Percentiles rank a stretch among this genome's conserved stretches.
These are phyloP conservation scores for Leptomonas seymouri DNA, from an alignment of 208 protist genomes.

Conservation along the genomic window DNA sequence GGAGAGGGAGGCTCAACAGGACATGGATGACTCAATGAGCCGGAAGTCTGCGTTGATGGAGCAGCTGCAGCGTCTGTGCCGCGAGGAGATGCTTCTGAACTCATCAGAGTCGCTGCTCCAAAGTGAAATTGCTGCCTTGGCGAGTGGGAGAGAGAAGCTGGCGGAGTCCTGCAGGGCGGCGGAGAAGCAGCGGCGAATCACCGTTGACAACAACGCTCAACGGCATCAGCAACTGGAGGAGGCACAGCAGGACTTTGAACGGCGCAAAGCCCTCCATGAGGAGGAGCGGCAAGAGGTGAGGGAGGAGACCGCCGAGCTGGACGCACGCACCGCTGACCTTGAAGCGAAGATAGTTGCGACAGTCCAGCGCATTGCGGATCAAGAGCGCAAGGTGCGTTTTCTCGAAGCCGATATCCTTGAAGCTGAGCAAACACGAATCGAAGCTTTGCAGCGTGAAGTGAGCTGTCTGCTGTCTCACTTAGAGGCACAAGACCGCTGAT, in stretches of 20 bases:
- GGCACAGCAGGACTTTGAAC: not conserved
- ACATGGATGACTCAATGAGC: slow-evolving; percentile 10
- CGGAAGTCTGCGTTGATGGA: slow-evolving; percentile 5
- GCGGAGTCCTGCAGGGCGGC: not conserved
- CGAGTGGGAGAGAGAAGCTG: not conserved
- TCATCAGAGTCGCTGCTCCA: not conserved
- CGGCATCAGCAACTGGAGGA: slow-evolving; percentile 10
- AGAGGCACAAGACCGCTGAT: not conserved
- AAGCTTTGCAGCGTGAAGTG: not conserved
- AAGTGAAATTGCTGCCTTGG: not conserved
- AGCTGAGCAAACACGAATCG: slow-evolving; percentile 6
- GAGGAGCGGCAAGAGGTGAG: not conserved
- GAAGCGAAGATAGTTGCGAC: not conserved
- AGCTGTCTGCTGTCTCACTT: not conserved
- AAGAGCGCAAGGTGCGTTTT: not conserved
- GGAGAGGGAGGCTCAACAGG: not conserved
- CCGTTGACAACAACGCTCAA: not conserved
- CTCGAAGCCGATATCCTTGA: not conserved
- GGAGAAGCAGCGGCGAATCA: not conserved
- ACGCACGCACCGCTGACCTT: not conserved
- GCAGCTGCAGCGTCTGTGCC: slow-evolving; percentile 5
- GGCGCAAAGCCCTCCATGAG: not conserved
- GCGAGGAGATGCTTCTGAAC: slow-evolving; percentile 1
- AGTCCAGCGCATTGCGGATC: slow-evolving; percentile 2
- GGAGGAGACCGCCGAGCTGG: not conserved